Evolutionary conservation across 805 yeast species (phyloP).

Genomic region (Candida stauntonica): DNA sequence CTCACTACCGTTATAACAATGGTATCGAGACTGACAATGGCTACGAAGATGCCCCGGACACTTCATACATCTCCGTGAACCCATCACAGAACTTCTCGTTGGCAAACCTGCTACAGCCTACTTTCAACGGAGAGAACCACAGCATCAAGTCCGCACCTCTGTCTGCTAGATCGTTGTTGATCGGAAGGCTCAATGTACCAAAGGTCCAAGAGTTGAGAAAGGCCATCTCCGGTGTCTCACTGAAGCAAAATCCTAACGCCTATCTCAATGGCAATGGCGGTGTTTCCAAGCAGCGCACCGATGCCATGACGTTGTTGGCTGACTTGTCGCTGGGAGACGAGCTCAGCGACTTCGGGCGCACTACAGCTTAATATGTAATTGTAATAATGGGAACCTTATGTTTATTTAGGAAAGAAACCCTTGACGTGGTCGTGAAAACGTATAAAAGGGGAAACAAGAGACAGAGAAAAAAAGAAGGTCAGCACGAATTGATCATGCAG

Average conservation of each 20-base stretch:
- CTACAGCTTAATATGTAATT: too few relatives aligned
- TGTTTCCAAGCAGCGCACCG: conserved; percentile 18
- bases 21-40: background rate
- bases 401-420: too few relatives aligned
- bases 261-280: conserved; percentile 1
- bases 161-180: conserved; percentile 25
- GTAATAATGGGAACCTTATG: too few relatives aligned
- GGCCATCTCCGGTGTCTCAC: conserved; percentile 21
- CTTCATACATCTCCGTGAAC: conserved; percentile 15
- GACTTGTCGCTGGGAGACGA: conserved; percentile 21
- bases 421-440: too few relatives aligned
- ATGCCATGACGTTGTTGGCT: conserved; percentile 21
- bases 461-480: background rate
- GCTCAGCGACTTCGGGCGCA: conserved; percentile 12
- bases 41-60: conserved; percentile 10
- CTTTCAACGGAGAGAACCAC: conserved; percentile 14
- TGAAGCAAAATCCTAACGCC: conserved; percentile 5
- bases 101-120: conserved; percentile 16
- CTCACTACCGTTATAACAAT: conserved; percentile 22
- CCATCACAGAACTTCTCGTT: conserved; percentile 19
- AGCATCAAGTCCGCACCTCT: conserved; percentile 27
- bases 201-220: conserved; percentile 26
- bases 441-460: background rate
- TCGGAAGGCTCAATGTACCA: conserved; percentile 23
- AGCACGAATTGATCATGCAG: too few relatives aligned